Evolutionary conservation across 1,284 basidiomycete genomes (phyloP).

Genomic region (Ustilago hordei): DNA sequence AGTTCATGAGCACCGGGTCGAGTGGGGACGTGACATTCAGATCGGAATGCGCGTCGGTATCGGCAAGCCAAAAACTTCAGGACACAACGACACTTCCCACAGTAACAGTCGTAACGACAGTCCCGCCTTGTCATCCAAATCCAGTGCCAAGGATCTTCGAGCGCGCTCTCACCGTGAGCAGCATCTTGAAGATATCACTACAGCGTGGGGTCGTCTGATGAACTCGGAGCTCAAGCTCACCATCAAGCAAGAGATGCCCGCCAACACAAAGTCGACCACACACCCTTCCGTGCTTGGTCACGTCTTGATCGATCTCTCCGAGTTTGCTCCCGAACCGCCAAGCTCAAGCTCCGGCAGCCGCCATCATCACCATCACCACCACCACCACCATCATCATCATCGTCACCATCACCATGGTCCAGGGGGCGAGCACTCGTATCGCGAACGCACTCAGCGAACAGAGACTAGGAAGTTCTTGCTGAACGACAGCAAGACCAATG

Average conservation of each 20-base stretch:
- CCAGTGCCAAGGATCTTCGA: slow-evolving; percentile 41
- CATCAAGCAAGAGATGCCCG: slow-evolving; percentile 54
- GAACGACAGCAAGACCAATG: slow-evolving; percentile 81
- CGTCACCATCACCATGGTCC: slow-evolving; percentile 31
- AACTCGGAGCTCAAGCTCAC: slow-evolving; percentile 56
- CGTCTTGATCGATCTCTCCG: slow-evolving; percentile 79
- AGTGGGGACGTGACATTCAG: slow-evolving; percentile 58
- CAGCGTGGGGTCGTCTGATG: slow-evolving; percentile 54
- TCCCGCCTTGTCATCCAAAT: slow-evolving; percentile 39
- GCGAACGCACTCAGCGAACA: slow-evolving; percentile 32
- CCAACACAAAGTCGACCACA: slow-evolving; percentile 31
- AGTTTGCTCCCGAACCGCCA: slow-evolving; percentile 77
- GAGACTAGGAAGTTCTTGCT: slow-evolving; percentile 80
- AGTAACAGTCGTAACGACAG: slow-evolving; percentile 28
- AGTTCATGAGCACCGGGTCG: slow-evolving; percentile 51
- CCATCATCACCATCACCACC: slow-evolving; percentile 50
- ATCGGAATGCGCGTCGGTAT: slow-evolving; percentile 59
- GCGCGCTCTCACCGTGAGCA: slow-evolving; percentile 27
- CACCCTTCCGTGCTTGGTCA: slow-evolving; percentile 73
- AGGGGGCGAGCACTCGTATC: slow-evolving; percentile 37
- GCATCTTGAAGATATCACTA: slow-evolving; percentile 37
- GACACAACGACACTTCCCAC: slow-evolving; percentile 18
- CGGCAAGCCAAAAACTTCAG: slow-evolving; percentile 47
- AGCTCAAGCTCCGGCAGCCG: slow-evolving; percentile 13
- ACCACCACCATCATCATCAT: slow-evolving; percentile 46